Evolutionary conservation across 208 protist species (phyloP), one percentile per base, ranked within the genome.

Genomic region (Borovskyia barvae): DNA sequence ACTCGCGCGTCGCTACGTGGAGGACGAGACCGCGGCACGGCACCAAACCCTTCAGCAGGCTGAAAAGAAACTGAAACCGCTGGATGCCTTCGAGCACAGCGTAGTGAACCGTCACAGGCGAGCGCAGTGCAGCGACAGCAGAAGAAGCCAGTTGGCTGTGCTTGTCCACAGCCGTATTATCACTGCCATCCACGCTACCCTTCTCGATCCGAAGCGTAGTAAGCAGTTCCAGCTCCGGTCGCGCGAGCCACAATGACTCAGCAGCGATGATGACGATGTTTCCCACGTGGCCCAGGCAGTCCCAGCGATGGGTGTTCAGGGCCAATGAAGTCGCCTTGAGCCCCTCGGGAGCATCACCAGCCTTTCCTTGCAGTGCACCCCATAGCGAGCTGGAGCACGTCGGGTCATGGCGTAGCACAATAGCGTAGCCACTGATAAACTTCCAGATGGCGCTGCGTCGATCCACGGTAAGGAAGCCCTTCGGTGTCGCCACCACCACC

Each of bases 361-460:
- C 25, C 17, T 8, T 2, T 47, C 30, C 28, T 42, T 29, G 25
- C 50, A 50, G 42, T 17, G 40, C 29, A 14, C 28, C 22, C 33
- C 47, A 48, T 35, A 54, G 65, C 15, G 58, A 52, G 14, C 12
- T 26, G 6, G 17, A 15, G n/a, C 43, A 39, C 11, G 42, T 24
- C 8, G 30, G 24, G 0, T 52, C 26, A 8, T 14, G 35, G 19
- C 40, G 33, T 1, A 46, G 62, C 22, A 67, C 63, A 19, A 67
- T 62, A n/a, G 26, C 62, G 57, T 70, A 80, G n/a, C 62, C 63
- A 15, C 75, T 77, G 39, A 92, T 66, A 64, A 72, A 77, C 47
- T 85, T 85, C 85, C 85, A 92, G 28, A 92, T 55, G 24, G 80
- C 85, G 64, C 77, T 87, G 25, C 80, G 66, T 30, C 64, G 72